Evolutionary conservation across 305 asterid genomes (phyloP), one percentile per base, ranked within the genome.

Genomic region (Fraxinus baroniana): DNA sequence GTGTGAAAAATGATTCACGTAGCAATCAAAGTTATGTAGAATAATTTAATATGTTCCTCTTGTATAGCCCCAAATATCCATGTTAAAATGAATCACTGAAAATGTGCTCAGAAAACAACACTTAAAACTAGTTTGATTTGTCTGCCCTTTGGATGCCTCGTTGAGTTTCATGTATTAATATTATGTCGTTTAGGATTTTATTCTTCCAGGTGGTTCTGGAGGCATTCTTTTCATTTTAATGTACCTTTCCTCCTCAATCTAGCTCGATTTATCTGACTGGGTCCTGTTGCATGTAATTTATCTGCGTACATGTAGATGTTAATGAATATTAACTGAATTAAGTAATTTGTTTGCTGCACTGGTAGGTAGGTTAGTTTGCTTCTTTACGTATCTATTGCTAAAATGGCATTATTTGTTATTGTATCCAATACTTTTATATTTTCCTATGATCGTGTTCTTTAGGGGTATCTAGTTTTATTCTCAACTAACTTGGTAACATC

Each of bases 401-500:
- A 66, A 15, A 30, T 71, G 20, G 44, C 41, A 71, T 71, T 71
- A 9, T 71, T 32, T 71, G 41, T 32, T 13, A 17, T 70, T 30
- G 10, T 30, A 15, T 70, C 39, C 9, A 32, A 32, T 71, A 71
- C 22, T 71, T 5, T 3, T 17, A 71, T 71, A 32, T 32, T 71
- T 71, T 71, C 76, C 76, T 15, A 30, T 0, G 44, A 71, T 71
- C 7, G 22, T 17, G 44, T 71, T 30, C 76, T 32, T 17, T 33
- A 32, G 76, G 76, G 41, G 44, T 71, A 32, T 71, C 37, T 55
- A 81, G 33, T 68, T 75, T 36, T 52, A 33, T 49, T 82, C 76
- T 76, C 78, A 80, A 82, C 57, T 83, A 79, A 89, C 84, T 81
- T 77, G 73, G 78, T 73, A 79, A 79, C 88, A 46, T 81, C 85